phyloP scores from a whole-genome alignment of 2,329 filamentous ascomycete species.

The Fusarium duplospermum region DNA sequence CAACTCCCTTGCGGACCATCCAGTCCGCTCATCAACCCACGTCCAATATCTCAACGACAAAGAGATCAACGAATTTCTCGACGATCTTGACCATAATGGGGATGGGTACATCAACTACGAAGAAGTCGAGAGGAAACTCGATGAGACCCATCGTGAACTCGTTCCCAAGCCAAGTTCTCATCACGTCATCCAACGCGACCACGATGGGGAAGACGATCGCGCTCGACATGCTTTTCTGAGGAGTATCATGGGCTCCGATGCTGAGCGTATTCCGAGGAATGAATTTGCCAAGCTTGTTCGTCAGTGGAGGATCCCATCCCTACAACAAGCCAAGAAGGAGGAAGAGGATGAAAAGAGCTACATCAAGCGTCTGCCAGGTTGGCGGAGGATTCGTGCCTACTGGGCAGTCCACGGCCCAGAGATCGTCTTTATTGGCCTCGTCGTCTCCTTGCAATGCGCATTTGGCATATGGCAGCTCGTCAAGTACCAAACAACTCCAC shows the following conservation, averaged over 20 bases:
- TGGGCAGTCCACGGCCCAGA: slow-evolving; percentile 67
- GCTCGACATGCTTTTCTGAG: slow-evolving; percentile 63
- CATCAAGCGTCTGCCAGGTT: slow-evolving; percentile 57
- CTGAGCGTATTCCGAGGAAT: slow-evolving; percentile 56
- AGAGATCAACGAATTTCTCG: slow-evolving; percentile 64
- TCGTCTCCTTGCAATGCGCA: slow-evolving; percentile 59
- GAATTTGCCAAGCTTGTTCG: slow-evolving; percentile 59
- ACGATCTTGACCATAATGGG: slow-evolving; percentile 63
- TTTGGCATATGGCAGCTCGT: slow-evolving; percentile 67
- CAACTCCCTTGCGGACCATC: slow-evolving; percentile 38
- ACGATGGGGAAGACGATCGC: slow-evolving; percentile 50
- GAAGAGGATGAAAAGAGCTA: slow-evolving; percentile 60
- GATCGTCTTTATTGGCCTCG: slow-evolving; percentile 60
- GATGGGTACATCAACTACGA: slow-evolving; percentile 64
- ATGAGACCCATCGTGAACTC: slow-evolving; percentile 63
- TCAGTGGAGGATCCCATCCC: slow-evolving; percentile 60
- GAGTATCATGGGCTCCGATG: slow-evolving; percentile 58
- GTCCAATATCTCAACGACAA: slow-evolving; percentile 55
- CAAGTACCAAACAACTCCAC: slow-evolving; percentile 59
- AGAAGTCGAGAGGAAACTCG: slow-evolving; percentile 65
- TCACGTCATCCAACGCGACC: slow-evolving; percentile 55
- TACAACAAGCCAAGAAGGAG: slow-evolving; percentile 60
- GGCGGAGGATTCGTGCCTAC: slow-evolving; percentile 61
- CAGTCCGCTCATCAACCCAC: slow-evolving; percentile 40
- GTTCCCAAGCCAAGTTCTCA: slow-evolving; percentile 59